These are phyloP conservation scores for Trichosporon asahii DNA, from an alignment of 1,284 basidiomycete genomes.

Conservation along the genomic window DNA sequence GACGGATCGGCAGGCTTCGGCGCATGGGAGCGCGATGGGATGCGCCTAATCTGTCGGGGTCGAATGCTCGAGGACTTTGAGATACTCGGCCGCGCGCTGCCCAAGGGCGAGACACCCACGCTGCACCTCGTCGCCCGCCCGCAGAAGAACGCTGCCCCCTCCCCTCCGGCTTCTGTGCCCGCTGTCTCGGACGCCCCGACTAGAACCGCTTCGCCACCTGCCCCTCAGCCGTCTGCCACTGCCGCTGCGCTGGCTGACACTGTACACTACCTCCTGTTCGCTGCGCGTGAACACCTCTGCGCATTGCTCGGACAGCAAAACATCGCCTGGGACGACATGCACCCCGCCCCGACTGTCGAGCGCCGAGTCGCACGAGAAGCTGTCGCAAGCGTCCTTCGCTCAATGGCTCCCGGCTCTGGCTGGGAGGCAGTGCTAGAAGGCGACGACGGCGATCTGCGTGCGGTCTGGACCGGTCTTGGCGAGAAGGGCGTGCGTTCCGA, in stretches of 20 bases:
- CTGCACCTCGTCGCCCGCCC: conserved; percentile 43
- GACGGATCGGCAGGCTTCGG: conserved; percentile 34
- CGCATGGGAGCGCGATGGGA: conserved; percentile 37
- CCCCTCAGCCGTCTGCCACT: background rate
- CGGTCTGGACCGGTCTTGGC: conserved; percentile 24
- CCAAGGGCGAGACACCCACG: conserved; percentile 24
- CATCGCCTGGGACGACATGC: conserved; percentile 36
- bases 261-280: conserved; percentile 46
- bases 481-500: conserved; percentile 24
- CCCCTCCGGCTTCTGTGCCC: background rate
- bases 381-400: conserved; percentile 36
- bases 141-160: background rate
- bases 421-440: conserved; percentile 37
- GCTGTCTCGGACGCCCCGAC: background rate
- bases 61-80: conserved; percentile 45
- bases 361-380: conserved; percentile 34
- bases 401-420: conserved; percentile 28
- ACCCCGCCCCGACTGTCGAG: conserved; percentile 35
- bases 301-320: conserved; percentile 25
- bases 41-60: conserved; percentile 46
- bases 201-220: background rate
- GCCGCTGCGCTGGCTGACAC: conserved; percentile 35
- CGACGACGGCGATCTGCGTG: conserved; percentile 19
- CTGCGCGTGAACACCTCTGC: conserved; percentile 42
- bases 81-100: conserved; percentile 34